phyloP scores from a whole-genome alignment of 257 asterid species.

The Avicennia marina region DNA sequence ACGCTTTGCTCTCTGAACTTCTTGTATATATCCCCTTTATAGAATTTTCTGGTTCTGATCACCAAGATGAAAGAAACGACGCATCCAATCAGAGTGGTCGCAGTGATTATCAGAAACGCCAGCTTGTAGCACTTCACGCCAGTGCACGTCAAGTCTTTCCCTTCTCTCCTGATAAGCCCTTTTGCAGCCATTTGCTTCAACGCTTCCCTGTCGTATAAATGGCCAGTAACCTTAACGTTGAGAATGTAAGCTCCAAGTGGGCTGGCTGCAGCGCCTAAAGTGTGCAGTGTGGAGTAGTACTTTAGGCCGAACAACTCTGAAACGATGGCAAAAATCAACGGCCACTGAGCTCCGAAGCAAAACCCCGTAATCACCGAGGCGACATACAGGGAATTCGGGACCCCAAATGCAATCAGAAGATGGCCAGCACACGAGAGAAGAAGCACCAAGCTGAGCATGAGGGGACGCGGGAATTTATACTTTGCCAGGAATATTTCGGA shows the following conservation, averaged over 20 bases:
- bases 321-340: conserved; percentile 46
- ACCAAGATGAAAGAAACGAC: conserved; percentile 36
- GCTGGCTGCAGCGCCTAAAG: conserved; percentile 49
- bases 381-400: conserved; percentile 37
- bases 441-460: conserved; percentile 37
- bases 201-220: conserved; percentile 44
- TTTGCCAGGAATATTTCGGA: conserved; percentile 38
- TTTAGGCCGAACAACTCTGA: conserved; percentile 51
- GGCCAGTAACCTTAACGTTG: conserved; percentile 38
- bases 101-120: conserved; percentile 52
- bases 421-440: conserved; percentile 47
- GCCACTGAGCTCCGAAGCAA: conserved; percentile 59
- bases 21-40: conserved; percentile 54
- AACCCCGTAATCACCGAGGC: conserved; percentile 51
- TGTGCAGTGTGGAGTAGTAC: conserved; percentile 51
- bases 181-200: conserved; percentile 33
- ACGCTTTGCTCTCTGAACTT: conserved; percentile 36
- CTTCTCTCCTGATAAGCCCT: conserved; percentile 26
- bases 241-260: conserved; percentile 51
- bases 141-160: conserved; percentile 41
- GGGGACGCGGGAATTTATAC: conserved; percentile 51
- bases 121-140: conserved; percentile 47
- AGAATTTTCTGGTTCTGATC: conserved; percentile 47
- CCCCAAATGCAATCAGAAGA: conserved; percentile 48
- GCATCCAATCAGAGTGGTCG: conserved; percentile 36